Base-by-base conservation (phyloP, 139 green algal species). In the Prasinococcaceae sp. region DNA sequence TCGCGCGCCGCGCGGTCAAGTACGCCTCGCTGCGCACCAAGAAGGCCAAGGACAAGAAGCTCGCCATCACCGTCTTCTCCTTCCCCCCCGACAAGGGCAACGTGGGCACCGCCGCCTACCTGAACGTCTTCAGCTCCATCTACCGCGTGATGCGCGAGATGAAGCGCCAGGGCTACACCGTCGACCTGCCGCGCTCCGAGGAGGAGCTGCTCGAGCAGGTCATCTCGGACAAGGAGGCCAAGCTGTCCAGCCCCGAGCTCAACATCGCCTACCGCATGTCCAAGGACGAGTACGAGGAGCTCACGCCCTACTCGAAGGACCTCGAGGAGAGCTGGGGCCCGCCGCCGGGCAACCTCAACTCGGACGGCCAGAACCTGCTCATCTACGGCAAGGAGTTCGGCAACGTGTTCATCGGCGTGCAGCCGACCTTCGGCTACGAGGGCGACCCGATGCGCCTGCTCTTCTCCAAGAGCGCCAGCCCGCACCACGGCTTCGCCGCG, bases 21-120 rank as follows among this genome's bases (percentile, higher is more conserved):
- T 98, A 90, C 90, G 84, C 88, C 24, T 74, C 55, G 8, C 80
- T 98, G 39, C 62, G 79, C 51, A n/a, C n/a, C n/a, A 84, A 79
- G 59, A 98, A 97, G 79, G 16, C 47, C 35, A 75, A 79, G 54
- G 80, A 97, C 25, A 98, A 98, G 88, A 93, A 92, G 73, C 68
- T 98, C 36, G 80, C 80, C 29, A 79, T 97, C 70, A 97, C 89
- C 3, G 90, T 98, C 14, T 98, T 98, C 86, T 83, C 61, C 68
- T 98, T 98, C 79, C 90, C 90, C 8, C 90, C 90, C 19, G 90
- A 98, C 80, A 98, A 98, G 79, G 90, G 90, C 72, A 98, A 98
- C 58, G 90, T 98, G 6, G 90, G 90, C 55, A 98, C 90, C 20
- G 90, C 90, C 29, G 90, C 90, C 38, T 98, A 98, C 82, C 79